These are phyloP conservation scores for Leccinum obscurum DNA, from an alignment of 768 basidiomycete genomes.

Conservation along the genomic window DNA sequence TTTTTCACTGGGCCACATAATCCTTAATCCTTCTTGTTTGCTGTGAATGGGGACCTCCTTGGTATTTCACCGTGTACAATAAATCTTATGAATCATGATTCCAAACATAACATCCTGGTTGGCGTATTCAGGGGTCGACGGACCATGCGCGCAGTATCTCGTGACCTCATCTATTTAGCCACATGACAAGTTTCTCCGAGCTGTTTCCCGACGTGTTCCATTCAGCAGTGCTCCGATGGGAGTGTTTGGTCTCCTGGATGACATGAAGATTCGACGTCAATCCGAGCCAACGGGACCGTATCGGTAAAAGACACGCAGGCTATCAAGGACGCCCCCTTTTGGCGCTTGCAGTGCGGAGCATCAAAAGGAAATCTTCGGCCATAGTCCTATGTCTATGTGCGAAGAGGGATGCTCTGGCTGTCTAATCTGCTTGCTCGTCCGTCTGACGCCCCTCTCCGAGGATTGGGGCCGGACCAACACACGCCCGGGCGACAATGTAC, in stretches of 20 bases:
- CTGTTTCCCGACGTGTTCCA: neutral
- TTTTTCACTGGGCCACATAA: neutral
- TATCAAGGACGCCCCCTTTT: too few relatives aligned
- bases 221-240: neutral
- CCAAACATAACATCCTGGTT: neutral
- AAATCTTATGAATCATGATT: neutral
- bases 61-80: conserved; percentile 1
- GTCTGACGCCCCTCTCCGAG: too few relatives aligned
- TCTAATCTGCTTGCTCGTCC: too few relatives aligned
- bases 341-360: too few relatives aligned
- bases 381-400: too few relatives aligned
- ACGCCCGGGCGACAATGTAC: too few relatives aligned
- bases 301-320: neutral
- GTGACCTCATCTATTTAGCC: neutral
- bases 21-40: neutral
- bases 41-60: neutral
- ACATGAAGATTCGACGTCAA: neutral
- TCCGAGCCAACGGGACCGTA: too few relatives aligned
- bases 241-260: neutral
- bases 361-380: too few relatives aligned
- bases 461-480: too few relatives aligned
- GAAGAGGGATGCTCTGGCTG: too few relatives aligned
- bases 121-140: neutral
- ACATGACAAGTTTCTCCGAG: neutral
- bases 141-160: neutral